Evolutionary conservation across 768 basidiomycete genomes (phyloP).

Genomic region (Auricularia auricula-judae): DNA sequence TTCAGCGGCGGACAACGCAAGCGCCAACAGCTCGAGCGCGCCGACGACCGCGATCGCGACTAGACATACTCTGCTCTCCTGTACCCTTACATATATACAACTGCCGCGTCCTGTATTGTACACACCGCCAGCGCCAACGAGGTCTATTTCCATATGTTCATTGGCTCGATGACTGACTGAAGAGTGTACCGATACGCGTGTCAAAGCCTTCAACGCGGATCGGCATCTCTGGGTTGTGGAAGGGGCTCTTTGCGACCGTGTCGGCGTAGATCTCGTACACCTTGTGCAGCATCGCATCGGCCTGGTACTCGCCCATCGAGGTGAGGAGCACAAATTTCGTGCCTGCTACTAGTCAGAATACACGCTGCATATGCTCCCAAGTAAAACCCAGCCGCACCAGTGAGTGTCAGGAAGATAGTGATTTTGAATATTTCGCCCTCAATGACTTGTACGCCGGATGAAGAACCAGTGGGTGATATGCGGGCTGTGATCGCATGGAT

Average conservation of each 20-base stretch:
- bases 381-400: slow-evolving; percentile 42
- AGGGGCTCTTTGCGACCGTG: slow-evolving; percentile 97
- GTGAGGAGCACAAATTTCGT: slow-evolving; percentile 93
- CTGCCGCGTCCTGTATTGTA: neutral
- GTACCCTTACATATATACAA: neutral
- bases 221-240: slow-evolving; percentile 97
- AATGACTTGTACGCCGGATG: slow-evolving; percentile 89
- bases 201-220: slow-evolving; percentile 90
- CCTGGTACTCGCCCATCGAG: slow-evolving; percentile 60
- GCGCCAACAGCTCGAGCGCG: slow-evolving; percentile 56
- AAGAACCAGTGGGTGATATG: slow-evolving; percentile 68
- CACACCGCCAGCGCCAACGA: neutral
- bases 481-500: slow-evolving; percentile 97
- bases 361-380: neutral
- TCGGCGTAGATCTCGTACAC: slow-evolving; percentile 93
- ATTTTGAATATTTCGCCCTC: slow-evolving; percentile 95
- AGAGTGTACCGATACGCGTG: slow-evolving; percentile 46
- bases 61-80: neutral
- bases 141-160: too few relatives aligned
- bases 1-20: slow-evolving; percentile 50
- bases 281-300: slow-evolving; percentile 64
- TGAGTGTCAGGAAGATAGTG: slow-evolving; percentile 79
- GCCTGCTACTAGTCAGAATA: slow-evolving; percentile 34
- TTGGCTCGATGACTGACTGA: slow-evolving; percentile 13
- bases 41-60: slow-evolving; percentile 28